phyloP scores from a whole-genome alignment of 208 protist species.

The Entamoeba invadens region DNA sequence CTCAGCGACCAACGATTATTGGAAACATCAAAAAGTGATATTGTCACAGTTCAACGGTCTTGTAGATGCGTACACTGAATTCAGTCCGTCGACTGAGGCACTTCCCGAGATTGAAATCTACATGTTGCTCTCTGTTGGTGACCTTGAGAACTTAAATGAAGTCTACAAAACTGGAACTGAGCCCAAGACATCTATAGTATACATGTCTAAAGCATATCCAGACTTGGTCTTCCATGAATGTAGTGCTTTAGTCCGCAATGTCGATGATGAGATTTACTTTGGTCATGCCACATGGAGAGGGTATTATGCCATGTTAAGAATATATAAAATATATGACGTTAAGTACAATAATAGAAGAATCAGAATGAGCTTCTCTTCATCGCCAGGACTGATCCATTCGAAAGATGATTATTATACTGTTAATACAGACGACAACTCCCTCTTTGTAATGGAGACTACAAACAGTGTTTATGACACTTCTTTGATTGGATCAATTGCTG shows the following conservation, averaged over 20 bases:
- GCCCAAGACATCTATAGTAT: not conserved
- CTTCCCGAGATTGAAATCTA: not conserved
- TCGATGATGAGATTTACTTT: not conserved
- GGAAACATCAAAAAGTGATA: not conserved
- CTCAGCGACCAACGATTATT: not conserved
- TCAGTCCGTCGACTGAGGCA: not conserved
- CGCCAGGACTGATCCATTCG: not conserved
- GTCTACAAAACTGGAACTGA: not conserved
- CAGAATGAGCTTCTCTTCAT: not conserved
- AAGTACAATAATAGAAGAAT: not conserved
- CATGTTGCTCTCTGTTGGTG: not conserved
- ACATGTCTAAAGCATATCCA: not conserved
- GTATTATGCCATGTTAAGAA: not conserved
- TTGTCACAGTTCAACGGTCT: not conserved
- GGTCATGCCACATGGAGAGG: not conserved
- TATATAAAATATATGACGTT: not conserved
- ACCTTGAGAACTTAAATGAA: not conserved
- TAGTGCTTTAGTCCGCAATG: not conserved
- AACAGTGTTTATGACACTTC: not conserved
- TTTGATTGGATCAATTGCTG: not conserved
- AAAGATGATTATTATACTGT: constrained; percentile 4
- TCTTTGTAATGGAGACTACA: not conserved
- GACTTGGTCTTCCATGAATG: not conserved
- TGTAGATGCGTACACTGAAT: not conserved
- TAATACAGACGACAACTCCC: not conserved